Percentiles rank a stretch among this genome's conserved stretches.
phyloP scores from a whole-genome alignment of 805 yeast genomes.

The Kodamaea lidongshanica region DNA sequence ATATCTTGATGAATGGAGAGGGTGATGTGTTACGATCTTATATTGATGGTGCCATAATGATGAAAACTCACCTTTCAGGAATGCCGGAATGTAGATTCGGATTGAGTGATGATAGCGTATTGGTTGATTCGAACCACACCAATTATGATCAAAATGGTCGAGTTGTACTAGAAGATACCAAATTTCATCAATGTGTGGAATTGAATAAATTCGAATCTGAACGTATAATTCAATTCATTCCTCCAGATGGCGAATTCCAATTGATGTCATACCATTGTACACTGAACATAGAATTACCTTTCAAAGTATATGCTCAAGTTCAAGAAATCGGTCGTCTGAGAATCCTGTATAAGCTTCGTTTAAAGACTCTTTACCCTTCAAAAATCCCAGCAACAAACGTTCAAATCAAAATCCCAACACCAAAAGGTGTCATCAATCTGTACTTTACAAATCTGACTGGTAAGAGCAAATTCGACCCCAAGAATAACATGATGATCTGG shows the following conservation, averaged over 20 bases:
- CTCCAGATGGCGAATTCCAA: constrained; percentile 86
- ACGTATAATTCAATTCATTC: constrained; percentile 62
- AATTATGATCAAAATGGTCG: constrained; percentile 27
- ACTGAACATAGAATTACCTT: constrained; percentile 60
- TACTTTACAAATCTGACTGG: constrained; percentile 48
- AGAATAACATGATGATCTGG: constrained; percentile 65
- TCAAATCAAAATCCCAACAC: constrained; percentile 60
- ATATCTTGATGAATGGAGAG: constrained; percentile 58
- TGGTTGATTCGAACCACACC: constrained; percentile 11
- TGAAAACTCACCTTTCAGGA: constrained; percentile 71
- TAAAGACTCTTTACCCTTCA: constrained; percentile 56
- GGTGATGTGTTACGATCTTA: constrained; percentile 62
- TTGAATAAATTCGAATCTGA: constrained; percentile 61
- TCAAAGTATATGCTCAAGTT: constrained; percentile 54
- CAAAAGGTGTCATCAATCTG: constrained; percentile 31
- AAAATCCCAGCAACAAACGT: constrained; percentile 62
- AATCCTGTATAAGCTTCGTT: constrained; percentile 51
- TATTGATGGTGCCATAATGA: constrained; percentile 68
- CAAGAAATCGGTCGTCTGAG: constrained; percentile 36
- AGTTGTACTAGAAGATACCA: constrained; percentile 66
- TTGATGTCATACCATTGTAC: constrained; percentile 59
- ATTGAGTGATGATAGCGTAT: constrained; percentile 46
- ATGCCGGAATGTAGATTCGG: constrained; percentile 82
- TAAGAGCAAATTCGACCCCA: constrained; percentile 60
- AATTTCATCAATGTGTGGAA: constrained; percentile 83